Evolutionary conservation across 805 yeast species (phyloP).

Genomic region (Lachancea mirantina): DNA sequence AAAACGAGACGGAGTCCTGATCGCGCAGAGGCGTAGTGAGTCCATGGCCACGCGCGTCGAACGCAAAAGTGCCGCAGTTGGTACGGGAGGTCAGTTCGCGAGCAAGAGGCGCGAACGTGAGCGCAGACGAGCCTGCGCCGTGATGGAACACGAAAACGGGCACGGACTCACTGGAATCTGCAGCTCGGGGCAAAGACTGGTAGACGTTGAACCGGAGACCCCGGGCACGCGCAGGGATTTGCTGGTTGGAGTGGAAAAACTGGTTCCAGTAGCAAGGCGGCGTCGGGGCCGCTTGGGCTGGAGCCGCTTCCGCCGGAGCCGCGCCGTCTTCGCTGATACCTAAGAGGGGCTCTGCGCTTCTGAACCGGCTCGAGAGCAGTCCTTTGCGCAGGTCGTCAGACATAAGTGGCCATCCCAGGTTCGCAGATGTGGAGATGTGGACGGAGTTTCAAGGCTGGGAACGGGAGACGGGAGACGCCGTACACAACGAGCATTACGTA

Average conservation of each 20-base stretch:
- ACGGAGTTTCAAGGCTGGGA: no score
- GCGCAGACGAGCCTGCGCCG: constrained; percentile 90
- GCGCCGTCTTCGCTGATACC: background rate
- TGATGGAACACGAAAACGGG: constrained; percentile 78
- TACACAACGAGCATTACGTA: no score
- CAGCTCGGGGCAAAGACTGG: constrained; percentile 43
- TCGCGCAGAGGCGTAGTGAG: constrained; percentile 32
- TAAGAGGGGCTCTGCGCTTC: constrained; percentile 1
- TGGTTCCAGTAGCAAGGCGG: constrained; percentile 18
- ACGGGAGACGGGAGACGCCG: no score
- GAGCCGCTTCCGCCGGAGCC: background rate
- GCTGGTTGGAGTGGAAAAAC: constrained; percentile 18
- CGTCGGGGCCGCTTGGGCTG: background rate
- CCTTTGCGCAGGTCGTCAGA: constrained; percentile 6
- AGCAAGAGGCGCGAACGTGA: constrained; percentile 61
- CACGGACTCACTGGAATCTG: constrained; percentile 14
- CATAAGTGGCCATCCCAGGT: no score
- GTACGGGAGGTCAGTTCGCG: constrained; percentile 27
- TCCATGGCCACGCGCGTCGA: constrained; percentile 88
- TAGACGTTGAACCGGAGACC: constrained; percentile 44
- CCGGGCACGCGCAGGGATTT: constrained; percentile 11
- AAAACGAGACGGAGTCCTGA: no score
- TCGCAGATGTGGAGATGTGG: no score
- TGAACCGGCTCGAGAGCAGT: constrained; percentile 2
- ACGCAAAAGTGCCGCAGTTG: constrained; percentile 58